Conservation (phyloP, 345 rosid species). For the Populus nigra region DNA sequence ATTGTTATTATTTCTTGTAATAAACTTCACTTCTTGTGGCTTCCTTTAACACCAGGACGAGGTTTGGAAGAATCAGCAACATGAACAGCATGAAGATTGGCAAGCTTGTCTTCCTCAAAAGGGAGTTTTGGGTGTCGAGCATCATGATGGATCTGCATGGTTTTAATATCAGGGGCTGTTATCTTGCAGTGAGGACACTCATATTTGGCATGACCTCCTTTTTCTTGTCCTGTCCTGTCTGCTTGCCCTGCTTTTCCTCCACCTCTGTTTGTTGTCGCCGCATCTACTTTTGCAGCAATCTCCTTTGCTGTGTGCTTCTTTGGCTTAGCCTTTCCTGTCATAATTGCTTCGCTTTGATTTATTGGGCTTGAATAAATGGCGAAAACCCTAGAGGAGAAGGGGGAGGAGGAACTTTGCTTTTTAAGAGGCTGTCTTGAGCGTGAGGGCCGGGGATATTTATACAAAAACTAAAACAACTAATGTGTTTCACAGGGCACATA, state of each 20-base stretch:
- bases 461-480: too few species aligned
- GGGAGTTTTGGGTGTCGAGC: conserved; percentile 80
- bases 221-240: conserved; percentile 63
- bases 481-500: too few species aligned
- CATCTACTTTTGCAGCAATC: conserved; percentile 78
- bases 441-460: neutral
- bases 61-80: conserved; percentile 20
- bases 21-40: conserved; percentile 43
- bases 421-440: neutral
- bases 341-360: conserved; percentile 8
- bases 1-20: neutral
- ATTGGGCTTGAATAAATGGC: neutral
- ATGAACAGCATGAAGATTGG: conserved; percentile 49
- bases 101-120: conserved; percentile 62
- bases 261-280: conserved; percentile 86
- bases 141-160: conserved; percentile 96
- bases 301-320: conserved; percentile 99
- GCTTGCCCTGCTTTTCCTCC: conserved; percentile 86
- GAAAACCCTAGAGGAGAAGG: neutral
- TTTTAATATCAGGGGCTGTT: conserved; percentile 69
- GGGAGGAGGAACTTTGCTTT: neutral
- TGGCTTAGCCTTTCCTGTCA: conserved; percentile 98
- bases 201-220: conserved; percentile 89
- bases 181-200: conserved; percentile 92
- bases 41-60: conserved; percentile 47